Conservation (phyloP, 805 yeast genomes). For the Candida methanosorbosa region DNA sequence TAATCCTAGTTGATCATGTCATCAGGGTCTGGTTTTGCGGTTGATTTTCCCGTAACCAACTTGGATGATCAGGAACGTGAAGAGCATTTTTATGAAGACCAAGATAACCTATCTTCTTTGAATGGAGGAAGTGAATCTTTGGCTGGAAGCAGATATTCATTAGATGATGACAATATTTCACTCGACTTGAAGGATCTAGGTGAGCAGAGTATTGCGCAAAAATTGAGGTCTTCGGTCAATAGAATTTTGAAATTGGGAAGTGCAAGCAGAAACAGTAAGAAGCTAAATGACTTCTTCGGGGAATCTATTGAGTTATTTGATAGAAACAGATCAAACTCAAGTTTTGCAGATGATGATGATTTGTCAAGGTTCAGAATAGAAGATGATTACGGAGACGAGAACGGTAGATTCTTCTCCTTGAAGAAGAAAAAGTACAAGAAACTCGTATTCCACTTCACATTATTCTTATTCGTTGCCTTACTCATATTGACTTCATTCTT, state of each 20-base stretch:
- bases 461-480: constrained; percentile 3
- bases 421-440: constrained; percentile 5
- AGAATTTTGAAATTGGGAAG: constrained; percentile 1
- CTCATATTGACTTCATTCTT: constrained; percentile 4
- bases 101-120: constrained; percentile 6
- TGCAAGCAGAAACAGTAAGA: no score
- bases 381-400: constrained; percentile 3
- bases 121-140: not conserved
- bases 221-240: not conserved
- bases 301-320: constrained; percentile 7
- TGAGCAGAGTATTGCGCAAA: not conserved
- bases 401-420: constrained; percentile 1
- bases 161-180: constrained; percentile 9
- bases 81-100: constrained; percentile 19
- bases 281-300: not conserved
- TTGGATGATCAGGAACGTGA: constrained; percentile 33
- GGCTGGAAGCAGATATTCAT: not conserved
- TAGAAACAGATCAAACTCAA: constrained; percentile 11
- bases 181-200: constrained; percentile 6
- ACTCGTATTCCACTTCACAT: constrained; percentile 3
- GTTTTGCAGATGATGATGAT: constrained; percentile 3
- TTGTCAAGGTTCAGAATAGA: not conserved
- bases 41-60: constrained; percentile 49
- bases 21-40: no score
- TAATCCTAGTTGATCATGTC: no score